phyloP scores from a whole-genome alignment of 1,284 basidiomycete species.

The Mycena sp. region DNA sequence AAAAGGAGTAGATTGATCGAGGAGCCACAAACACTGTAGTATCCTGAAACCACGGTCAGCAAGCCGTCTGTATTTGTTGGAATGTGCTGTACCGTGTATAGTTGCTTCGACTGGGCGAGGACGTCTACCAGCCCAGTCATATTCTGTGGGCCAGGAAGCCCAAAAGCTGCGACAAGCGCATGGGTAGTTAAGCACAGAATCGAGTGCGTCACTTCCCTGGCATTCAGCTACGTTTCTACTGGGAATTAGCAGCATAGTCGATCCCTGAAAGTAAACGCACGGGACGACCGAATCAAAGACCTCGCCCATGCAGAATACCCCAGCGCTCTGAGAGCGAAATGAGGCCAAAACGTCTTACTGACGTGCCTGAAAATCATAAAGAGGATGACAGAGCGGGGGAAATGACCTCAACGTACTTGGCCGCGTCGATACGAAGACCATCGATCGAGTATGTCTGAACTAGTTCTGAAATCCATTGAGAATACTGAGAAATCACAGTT shows the following conservation, averaged over 20 bases:
- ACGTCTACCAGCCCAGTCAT: slow-evolving; percentile 65
- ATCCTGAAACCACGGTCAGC: slow-evolving; percentile 30
- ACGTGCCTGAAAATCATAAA: slow-evolving; percentile 59
- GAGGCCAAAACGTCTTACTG: slow-evolving; percentile 72
- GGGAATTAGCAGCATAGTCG: slow-evolving; percentile 5
- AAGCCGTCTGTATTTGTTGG: not conserved
- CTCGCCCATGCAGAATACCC: slow-evolving; percentile 88
- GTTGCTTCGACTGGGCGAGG: slow-evolving; percentile 59
- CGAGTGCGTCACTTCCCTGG: slow-evolving; percentile 22
- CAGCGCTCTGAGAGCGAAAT: slow-evolving; percentile 74
- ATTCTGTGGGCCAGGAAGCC: slow-evolving; percentile 69
- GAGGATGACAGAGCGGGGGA: slow-evolving; percentile 12
- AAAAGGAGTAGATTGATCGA: not conserved
- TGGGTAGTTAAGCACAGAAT: slow-evolving; percentile 78
- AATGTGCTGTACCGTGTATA: slow-evolving; percentile 54
- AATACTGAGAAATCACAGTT: slow-evolving; percentile 62
- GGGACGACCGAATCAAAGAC: slow-evolving; percentile 69
- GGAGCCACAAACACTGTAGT: slow-evolving; percentile 41
- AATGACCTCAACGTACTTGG: slow-evolving; percentile 59
- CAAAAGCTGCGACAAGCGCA: slow-evolving; percentile 71
- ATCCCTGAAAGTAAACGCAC: slow-evolving; percentile 44
- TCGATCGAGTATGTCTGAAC: slow-evolving; percentile 74
- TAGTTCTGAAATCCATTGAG: slow-evolving; percentile 68
- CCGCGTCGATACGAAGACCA: slow-evolving; percentile 82
- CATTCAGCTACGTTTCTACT: slow-evolving; percentile 17